A percentile compares a stretch with the other conserved stretches of the same genome.
These are phyloP conservation scores for Skeletonema grethae DNA, from an alignment of 108 stramenopile species.

Conservation along the genomic window DNA sequence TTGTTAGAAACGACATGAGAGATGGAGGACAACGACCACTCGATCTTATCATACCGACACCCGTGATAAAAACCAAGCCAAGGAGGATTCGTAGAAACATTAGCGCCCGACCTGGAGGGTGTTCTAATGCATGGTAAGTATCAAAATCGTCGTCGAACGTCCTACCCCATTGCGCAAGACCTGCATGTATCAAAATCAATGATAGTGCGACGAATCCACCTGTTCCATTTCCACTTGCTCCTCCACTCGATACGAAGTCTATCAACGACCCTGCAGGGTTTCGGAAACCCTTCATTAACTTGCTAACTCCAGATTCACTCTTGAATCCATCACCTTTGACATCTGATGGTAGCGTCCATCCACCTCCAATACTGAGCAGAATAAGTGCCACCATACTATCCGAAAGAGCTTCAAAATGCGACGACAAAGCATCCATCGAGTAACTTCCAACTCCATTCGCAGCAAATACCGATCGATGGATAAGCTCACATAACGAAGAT, in stretches of 20 bases:
- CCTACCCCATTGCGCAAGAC: conserved; percentile 82
- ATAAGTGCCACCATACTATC: conserved; percentile 78
- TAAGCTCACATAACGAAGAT: conserved; percentile 65
- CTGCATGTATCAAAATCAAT: conserved; percentile 57
- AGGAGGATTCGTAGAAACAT: conserved; percentile 73
- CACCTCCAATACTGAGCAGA: conserved; percentile 69
- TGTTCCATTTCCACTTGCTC: conserved; percentile 20
- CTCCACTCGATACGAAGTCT: conserved; percentile 45
- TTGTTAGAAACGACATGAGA: conserved; percentile 66
- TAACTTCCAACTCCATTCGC: conserved; percentile 76
- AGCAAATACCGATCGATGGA: conserved; percentile 64
- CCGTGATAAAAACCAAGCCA: conserved; percentile 57
- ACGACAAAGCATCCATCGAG: conserved; percentile 66
- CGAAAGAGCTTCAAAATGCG: conserved; percentile 80
- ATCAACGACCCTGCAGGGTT: conserved; percentile 65
- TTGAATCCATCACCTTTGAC: conserved; percentile 48
- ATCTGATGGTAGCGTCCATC: conserved; percentile 87
- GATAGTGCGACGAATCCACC: conserved; percentile 50
- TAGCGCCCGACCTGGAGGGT: conserved; percentile 76
- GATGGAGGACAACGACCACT: conserved; percentile 58
- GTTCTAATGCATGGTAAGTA: conserved; percentile 82
- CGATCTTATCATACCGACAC: conserved; percentile 64
- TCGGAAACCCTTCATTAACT: conserved; percentile 55
- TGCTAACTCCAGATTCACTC: conserved; percentile 31
- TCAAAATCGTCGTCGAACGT: conserved; percentile 89